Evolutionary conservation across 495 filamentous ascomycete species (phyloP), one percentile per base, ranked within the genome.

Genomic region (Hyaloscypha finlandica): DNA sequence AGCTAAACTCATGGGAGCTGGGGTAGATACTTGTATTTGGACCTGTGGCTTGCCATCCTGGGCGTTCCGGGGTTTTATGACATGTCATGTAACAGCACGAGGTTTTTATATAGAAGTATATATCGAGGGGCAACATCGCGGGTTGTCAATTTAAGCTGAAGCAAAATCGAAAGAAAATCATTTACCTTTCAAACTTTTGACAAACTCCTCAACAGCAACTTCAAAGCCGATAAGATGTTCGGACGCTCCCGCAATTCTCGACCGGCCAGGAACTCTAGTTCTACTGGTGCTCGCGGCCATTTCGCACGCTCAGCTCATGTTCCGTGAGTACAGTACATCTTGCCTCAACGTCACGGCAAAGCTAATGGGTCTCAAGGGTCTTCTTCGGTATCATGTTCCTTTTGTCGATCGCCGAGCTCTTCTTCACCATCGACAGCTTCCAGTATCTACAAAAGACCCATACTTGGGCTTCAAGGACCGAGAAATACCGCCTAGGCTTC

Each of bases 321-420:
- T 16, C 42, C 42, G 42, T 48, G 16, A 48, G 16, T 48, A 48
- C 42, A 48, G 0, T 11, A 12, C 12, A 37, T 4, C 42, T 16
- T 19, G 9, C 14, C 42, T 14, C 4, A 19, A 48, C 16, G 16
- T 53, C 19, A 29, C 4, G 25, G 1, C 48, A 48, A 19, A 48
- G 45, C 42, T 33, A 32, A 53, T 9, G 4, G 53, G 9, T 29
- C 42, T 52, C 42, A 11, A 63, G 61, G 9, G 30, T 67, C 45
- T 67, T 67, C 65, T 67, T 67, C 65, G 53, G 52, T 0, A 61
- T 67, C 32, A 67, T 67, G 65, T 67, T 67, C 51, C 65, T 67
- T 16, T 59, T 67, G 48, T 61, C 65, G 16, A 67, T 67, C 25
- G 65, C 65, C 30, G 65, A 67, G 32, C 20, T 67, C 12, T 67